Base-by-base conservation (phyloP, 495 filamentous ascomycete species). In the Letharia lupina region DNA sequence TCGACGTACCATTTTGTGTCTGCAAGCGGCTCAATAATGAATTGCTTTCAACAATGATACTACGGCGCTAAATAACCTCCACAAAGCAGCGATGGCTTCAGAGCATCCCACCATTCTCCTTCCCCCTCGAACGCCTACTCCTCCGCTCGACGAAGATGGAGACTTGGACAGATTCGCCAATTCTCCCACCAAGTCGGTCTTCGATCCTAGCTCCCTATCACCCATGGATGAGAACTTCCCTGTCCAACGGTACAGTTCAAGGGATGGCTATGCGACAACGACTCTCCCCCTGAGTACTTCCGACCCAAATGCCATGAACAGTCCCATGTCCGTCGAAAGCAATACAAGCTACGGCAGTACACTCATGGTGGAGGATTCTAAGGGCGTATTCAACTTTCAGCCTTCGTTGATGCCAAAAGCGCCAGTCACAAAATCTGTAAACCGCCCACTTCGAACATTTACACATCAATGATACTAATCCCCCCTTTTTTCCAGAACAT, bases 331-430 rank as follows among this genome's bases (percentile, higher is more conserved):
- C 23, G 67, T 72, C 59, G 76, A 77, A 31, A 73, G 68, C 62
- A 71, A 77, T 70, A 68, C 73, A 42, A 76, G 75, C 65, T 77
- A 81, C 72, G 62, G 62, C 20, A 67, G 67, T 72, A 61, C 71
- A 68, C 45, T 68, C 75, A 44, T 78, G 77, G 77, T 72, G 47
- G 79, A 82, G 67, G 73, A 75, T 63, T 70, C 75, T 35, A 71
- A 76, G 35, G 77, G 78, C 47, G 93, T 92, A 5, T 98, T 98
- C 84, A 98, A 96, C 78, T 98, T 98, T 78, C 84, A 93, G 76
- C 89, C 94, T 18, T 88, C 89, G 70, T 80, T 88, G 31, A 88
- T 92, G 72, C 85, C 88, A 13, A 87, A 90, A 50, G 80, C 84
- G 12, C 89, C 91, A 11, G 86, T 90, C 60, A 73, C 83, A 39